Evolutionary conservation across 305 asterid genomes (phyloP), one percentile per base, ranked within the genome.

Genomic region (Striga hermonthica): DNA sequence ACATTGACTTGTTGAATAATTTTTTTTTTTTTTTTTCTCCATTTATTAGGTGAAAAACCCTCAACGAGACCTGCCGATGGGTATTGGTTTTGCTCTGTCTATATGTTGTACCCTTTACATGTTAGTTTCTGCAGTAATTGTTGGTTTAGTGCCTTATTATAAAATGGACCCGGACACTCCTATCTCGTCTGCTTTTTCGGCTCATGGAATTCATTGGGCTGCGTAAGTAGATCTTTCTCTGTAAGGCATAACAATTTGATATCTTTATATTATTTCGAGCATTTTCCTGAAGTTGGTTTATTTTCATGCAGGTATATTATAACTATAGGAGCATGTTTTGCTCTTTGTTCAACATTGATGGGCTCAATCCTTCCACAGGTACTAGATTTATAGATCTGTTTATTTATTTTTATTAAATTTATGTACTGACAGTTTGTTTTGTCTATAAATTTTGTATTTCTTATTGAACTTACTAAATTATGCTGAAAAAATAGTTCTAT

Each of bases 141-240:
- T 93, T 63, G 98, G 98, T 67, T 81, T 93, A 65, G 98, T 93
- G 49, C 98, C 98, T 15, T 93, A 87, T 74, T 93, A 86, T 74
- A 81, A 83, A 7, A 78, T 93, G 96, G 97, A 93, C 74, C 96
- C 97, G n/a, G 96, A 90, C 76, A 93, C 96, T 70, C 98, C 98
- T 11, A 90, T 93, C 74, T 90, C 98, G 44, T 90, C 97, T 14
- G 98, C 98, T 31, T 90, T 93, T 72, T 66, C 87, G 63, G 81
- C 82, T 72, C 91, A 86, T 65, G 98, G 94, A 53, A 57, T 86
- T 54, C 31, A 83, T 5, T 93, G 98, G 98, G 98, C 97, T 47
- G 95, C 95, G 98, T 93, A 80, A 77, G 98, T 79, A 47, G 28
- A 76, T 63, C 45, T 53, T 53, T 71, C 9, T 37, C 68, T 54